These are phyloP conservation scores for Brassica rapa DNA, from an alignment of 345 rosid species.

Conservation along the genomic window DNA sequence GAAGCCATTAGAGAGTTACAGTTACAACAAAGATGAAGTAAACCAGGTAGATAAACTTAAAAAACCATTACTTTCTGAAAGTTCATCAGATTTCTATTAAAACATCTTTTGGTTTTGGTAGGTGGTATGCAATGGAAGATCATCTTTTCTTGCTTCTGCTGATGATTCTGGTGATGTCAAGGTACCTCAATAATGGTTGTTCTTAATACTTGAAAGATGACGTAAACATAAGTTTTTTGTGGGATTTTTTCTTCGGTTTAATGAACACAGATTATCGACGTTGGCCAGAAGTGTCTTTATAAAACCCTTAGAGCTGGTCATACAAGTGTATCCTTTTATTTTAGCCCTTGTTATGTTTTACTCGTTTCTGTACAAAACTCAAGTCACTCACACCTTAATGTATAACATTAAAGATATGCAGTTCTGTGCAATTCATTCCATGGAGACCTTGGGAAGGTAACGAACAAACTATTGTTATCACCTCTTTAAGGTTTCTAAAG, in stretches of 20 bases:
- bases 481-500: background rate
- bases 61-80: background rate
- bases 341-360: slow-evolving; percentile 13
- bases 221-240: background rate
- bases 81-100: background rate
- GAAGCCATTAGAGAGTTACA: slow-evolving; percentile 64
- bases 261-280: slow-evolving; percentile 69
- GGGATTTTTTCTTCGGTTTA: background rate
- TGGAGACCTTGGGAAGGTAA: slow-evolving; percentile 98
- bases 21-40: slow-evolving; percentile 83
- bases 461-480: background rate
- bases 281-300: slow-evolving; percentile 64
- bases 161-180: slow-evolving; percentile 87
- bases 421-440: slow-evolving; percentile 86
- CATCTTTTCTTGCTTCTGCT: slow-evolving; percentile 78
- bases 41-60: slow-evolving; percentile 58
- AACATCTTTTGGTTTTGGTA: background rate
- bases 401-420: slow-evolving; percentile 61
- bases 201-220: background rate
- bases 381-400: slow-evolving; percentile 41
- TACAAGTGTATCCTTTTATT: slow-evolving; percentile 85
- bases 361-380: background rate
- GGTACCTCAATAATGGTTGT: slow-evolving; percentile 44
- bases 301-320: slow-evolving; percentile 90
- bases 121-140: slow-evolving; percentile 62